Conservation (phyloP, 2,329 filamentous ascomycete genomes). For the Ophiostoma perfectum region DNA sequence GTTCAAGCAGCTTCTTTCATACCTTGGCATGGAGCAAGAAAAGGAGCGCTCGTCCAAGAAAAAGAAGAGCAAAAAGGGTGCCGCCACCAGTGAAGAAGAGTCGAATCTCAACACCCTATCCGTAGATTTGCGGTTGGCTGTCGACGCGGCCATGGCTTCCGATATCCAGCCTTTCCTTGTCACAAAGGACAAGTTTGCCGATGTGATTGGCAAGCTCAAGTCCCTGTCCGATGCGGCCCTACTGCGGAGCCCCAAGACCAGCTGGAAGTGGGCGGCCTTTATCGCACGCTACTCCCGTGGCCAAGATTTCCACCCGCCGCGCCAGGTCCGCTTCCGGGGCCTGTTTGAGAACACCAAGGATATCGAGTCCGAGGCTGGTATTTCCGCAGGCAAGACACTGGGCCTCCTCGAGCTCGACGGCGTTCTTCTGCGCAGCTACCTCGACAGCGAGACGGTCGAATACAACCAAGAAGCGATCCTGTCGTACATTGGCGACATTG, state of each 20-base stretch:
- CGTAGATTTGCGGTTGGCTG: conserved; percentile 26
- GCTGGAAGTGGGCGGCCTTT: conserved; percentile 45
- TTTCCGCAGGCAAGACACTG: neutral
- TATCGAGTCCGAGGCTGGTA: neutral
- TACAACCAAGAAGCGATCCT: conserved; percentile 32
- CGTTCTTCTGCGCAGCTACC: conserved; percentile 30
- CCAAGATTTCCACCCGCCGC: conserved; percentile 31
- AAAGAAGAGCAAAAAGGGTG: conserved; percentile 16
- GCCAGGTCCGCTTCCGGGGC: conserved; percentile 34
- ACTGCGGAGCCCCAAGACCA: conserved; percentile 29
- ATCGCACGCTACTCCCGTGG: conserved; percentile 37
- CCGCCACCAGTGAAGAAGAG: neutral
- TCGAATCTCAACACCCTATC: neutral
- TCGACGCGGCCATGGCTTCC: conserved; percentile 27
- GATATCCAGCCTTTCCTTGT: conserved; percentile 25
- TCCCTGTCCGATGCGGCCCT: conserved; percentile 25
- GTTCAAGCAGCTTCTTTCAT: conserved; percentile 10
- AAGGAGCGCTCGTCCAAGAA: conserved; percentile 11
- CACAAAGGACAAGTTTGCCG: conserved; percentile 12
- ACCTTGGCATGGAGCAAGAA: conserved; percentile 14
- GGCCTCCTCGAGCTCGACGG: conserved; percentile 32
- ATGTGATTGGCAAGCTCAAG: conserved; percentile 22
- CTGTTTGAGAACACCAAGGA: conserved; percentile 22
- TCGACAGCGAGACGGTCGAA: conserved; percentile 29
- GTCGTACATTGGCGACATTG: conserved; percentile 35